Evolutionary conservation across 768 basidiomycete genomes (phyloP).

Genomic region (Hemileccinum impolitum): DNA sequence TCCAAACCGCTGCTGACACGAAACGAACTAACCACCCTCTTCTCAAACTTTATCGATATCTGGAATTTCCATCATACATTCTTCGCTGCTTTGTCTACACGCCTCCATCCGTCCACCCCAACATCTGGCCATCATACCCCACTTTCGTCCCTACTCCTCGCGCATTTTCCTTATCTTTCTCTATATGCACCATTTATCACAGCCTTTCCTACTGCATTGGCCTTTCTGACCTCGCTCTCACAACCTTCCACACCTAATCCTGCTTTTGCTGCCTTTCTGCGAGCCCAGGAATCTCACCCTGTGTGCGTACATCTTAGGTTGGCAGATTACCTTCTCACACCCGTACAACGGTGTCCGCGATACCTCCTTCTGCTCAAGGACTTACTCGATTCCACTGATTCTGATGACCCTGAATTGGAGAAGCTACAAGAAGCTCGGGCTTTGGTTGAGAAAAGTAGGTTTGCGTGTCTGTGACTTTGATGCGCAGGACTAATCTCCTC

Average conservation of each 20-base stretch:
- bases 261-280: constrained; percentile 62
- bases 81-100: constrained; percentile 53
- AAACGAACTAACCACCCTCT: constrained; percentile 65
- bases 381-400: constrained; percentile 62
- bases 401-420: constrained; percentile 63
- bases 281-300: constrained; percentile 62
- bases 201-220: constrained; percentile 65
- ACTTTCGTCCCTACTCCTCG: constrained; percentile 59
- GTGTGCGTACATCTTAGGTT: constrained; percentile 72
- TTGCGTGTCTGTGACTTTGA: not conserved
- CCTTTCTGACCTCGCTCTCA: constrained; percentile 54
- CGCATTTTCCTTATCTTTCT: constrained; percentile 87
- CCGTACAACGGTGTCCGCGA: constrained; percentile 85
- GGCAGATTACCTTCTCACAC: constrained; percentile 81
- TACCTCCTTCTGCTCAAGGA: constrained; percentile 84
- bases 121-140: constrained; percentile 33
- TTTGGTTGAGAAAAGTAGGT: constrained; percentile 73
- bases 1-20: constrained; percentile 66
- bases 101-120: constrained; percentile 27
- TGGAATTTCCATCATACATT: constrained; percentile 85
- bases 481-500: constrained; percentile 8
- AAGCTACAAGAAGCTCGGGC: constrained; percentile 57
- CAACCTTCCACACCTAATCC: constrained; percentile 38
- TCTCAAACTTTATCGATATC: constrained; percentile 89
- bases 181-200: constrained; percentile 85